Base-by-base conservation (phyloP, 306 rosid genomes). In the Adenanthera pavonina region DNA sequence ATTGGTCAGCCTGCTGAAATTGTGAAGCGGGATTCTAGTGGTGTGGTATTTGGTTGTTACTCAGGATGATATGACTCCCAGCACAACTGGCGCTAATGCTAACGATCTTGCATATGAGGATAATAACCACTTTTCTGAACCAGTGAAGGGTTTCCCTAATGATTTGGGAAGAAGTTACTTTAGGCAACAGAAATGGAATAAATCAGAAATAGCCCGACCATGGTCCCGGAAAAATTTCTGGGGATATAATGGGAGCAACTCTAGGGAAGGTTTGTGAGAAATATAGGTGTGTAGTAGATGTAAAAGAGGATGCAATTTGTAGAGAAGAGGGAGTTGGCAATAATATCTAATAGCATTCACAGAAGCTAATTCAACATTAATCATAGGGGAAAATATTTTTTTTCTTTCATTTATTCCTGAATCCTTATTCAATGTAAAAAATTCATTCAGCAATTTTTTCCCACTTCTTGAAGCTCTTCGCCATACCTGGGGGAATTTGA, bases 141-240 rank as follows among this genome's bases (percentile, higher is more conserved):
- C 88, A 43, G 78, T 73, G 20, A 90, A 91, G 81, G 89, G 65
- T 76, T 80, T 86, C 60, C 88, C 99, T 0, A 52, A 48, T 62
- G 97, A 92, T 84, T 74, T 92, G 91, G 96, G 94, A 62, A 89
- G 46, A 57, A 84, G 75, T 84, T 88, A 89, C 83, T 96, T 87
- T 83, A 89, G 87, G 83, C 98, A 92, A 88, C 97, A 91, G 84
- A 92, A 92, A 84, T 85, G 97, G 97, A 90, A 90, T 82, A 84
- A 83, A 83, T 61, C 89, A 51, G 88, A 91, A 81, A 75, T 57
- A 59, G 80, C 83, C 40, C 92, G 84, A 53, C 90, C 96, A 20
- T 88, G 95, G 90, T 82, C 84, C 38, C 76, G 52, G 75, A 84
- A 88, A 84, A 82, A 79, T 80, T 85, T 72, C 35, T 78, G 83